A percentile compares a stretch with the other conserved stretches of the same genome.
Conservation (phyloP, 1,284 basidiomycete species). For the Rhodotorula glutinis region DNA sequence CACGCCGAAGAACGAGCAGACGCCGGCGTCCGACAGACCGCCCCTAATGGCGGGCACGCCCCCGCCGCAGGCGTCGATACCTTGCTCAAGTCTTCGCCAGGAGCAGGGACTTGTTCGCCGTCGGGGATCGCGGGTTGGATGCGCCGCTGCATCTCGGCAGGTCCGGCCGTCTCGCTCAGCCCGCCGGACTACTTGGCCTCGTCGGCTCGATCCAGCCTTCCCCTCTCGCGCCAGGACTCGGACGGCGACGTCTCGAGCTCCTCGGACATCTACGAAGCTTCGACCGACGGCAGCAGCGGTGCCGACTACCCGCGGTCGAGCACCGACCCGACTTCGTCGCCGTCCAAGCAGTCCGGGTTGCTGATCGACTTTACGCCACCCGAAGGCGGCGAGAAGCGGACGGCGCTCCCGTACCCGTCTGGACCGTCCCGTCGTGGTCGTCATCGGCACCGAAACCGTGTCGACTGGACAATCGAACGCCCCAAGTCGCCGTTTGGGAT, state of each 20-base stretch:
- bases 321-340: neutral
- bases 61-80: neutral
- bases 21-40: neutral
- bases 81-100: neutral
- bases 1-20: constrained; percentile 1
- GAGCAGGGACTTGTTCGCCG: neutral
- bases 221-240: neutral
- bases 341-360: neutral
- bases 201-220: neutral
- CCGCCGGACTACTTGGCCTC: neutral
- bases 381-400: neutral
- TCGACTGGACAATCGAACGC: neutral
- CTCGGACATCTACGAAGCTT: neutral
- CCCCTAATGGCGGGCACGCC: neutral
- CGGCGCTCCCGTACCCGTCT: neutral
- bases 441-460: neutral
- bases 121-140: neutral
- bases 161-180: neutral
- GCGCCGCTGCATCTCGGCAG: neutral
- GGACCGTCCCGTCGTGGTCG: neutral
- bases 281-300: neutral
- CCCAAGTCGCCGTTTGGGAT: neutral
- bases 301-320: too few relatives aligned
- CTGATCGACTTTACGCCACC: neutral
- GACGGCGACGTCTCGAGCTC: neutral